A percentile compares a stretch with the other conserved stretches of the same genome.
Evolutionary conservation across 1,139 yeast species (phyloP).

Genomic region (Geotrichum histeridarum): DNA sequence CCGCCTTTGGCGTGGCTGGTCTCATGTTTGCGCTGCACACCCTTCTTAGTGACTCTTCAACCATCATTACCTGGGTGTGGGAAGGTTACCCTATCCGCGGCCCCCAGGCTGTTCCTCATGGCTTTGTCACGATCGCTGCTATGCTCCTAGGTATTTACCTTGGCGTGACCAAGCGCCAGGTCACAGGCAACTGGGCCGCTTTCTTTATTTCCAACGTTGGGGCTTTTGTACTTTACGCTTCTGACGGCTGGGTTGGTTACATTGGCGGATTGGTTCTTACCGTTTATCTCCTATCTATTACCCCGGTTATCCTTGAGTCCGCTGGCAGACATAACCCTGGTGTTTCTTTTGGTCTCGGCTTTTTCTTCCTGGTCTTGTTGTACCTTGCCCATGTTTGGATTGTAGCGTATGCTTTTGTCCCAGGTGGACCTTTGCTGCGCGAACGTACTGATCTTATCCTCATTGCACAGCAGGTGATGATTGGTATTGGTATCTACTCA

Average conservation of each 20-base stretch:
- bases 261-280: constrained; percentile 67
- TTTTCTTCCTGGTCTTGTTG: constrained; percentile 50
- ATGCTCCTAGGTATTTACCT: constrained; percentile 55
- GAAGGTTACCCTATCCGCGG: constrained; percentile 85
- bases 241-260: constrained; percentile 77
- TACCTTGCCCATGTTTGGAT: constrained; percentile 88
- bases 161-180: constrained; percentile 37
- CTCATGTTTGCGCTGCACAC: constrained; percentile 68
- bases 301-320: constrained; percentile 60
- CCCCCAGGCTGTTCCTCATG: constrained; percentile 88
- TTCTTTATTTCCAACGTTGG: constrained; percentile 35
- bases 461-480: constrained; percentile 46
- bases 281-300: constrained; percentile 55
- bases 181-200: constrained; percentile 32
- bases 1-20: constrained; percentile 73
- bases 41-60: constrained; percentile 75
- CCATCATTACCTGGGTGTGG: constrained; percentile 89
- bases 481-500: constrained; percentile 38
- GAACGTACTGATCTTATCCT: constrained; percentile 81
- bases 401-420: constrained; percentile 97
- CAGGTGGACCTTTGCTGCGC: constrained; percentile 81
- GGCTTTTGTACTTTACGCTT: constrained; percentile 46
- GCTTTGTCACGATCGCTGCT: constrained; percentile 58
- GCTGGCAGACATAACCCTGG: constrained; percentile 58
- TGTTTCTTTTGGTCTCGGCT: constrained; percentile 51